These are phyloP conservation scores for Wilcoxina mikolae DNA, from an alignment of 495 filamentous ascomycete genomes.

Conservation along the genomic window DNA sequence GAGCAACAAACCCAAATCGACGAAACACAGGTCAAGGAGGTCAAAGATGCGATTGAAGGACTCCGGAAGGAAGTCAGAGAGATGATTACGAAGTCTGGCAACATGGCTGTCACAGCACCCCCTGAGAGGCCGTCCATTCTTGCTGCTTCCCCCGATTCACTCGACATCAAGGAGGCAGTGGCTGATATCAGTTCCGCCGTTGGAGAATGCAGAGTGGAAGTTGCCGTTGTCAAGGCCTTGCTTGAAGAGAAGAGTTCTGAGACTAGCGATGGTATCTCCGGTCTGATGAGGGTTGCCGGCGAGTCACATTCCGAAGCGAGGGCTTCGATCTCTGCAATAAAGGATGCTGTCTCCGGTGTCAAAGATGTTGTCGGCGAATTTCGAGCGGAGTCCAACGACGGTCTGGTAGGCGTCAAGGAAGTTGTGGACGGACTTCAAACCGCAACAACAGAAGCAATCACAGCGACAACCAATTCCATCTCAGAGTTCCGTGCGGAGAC, in stretches of 20 bases:
- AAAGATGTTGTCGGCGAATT: slow-evolving; percentile 13
- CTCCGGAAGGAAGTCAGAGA: slow-evolving; percentile 48
- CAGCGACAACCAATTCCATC: slow-evolving; percentile 27
- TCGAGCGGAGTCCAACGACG: slow-evolving; percentile 18
- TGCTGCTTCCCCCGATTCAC: neutral
- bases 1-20: neutral
- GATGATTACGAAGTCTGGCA: slow-evolving; percentile 37
- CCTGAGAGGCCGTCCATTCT: neutral
- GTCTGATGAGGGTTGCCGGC: slow-evolving; percentile 9
- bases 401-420: slow-evolving; percentile 8
- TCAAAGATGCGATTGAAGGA: slow-evolving; percentile 41
- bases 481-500: slow-evolving; percentile 28
- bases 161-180: slow-evolving; percentile 16
- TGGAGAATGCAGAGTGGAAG: slow-evolving; percentile 30
- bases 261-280: slow-evolving; percentile 13
- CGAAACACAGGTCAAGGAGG: neutral
- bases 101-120: slow-evolving; percentile 8
- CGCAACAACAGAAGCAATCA: slow-evolving; percentile 28
- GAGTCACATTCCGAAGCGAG: slow-evolving; percentile 14
- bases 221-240: slow-evolving; percentile 20
- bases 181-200: slow-evolving; percentile 35
- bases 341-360: slow-evolving; percentile 16
- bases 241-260: slow-evolving; percentile 25
- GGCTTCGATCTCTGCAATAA: slow-evolving; percentile 14
- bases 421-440: slow-evolving; percentile 14